A percentile compares a stretch with the other conserved stretches of the same genome.
phyloP scores from a whole-genome alignment of 2,329 filamentous ascomycete genomes.

The Alternaria tenuissima region DNA sequence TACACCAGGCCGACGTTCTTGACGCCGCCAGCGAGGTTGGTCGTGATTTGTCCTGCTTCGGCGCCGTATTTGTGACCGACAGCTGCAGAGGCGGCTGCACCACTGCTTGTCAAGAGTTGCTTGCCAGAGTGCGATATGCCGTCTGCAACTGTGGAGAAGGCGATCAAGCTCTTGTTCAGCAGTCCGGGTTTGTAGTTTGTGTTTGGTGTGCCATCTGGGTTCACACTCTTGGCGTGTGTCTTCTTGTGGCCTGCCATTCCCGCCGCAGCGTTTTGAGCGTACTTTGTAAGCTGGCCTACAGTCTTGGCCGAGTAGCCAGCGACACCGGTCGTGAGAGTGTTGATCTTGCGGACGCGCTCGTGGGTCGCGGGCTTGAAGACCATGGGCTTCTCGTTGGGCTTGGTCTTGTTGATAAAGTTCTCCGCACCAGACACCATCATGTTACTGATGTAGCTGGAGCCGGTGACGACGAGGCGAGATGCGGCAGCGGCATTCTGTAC shows the following conservation, averaged over 20 bases:
- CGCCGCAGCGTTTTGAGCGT: constrained; percentile 91
- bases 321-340: constrained; percentile 81
- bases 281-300: constrained; percentile 80
- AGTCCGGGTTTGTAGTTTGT: constrained; percentile 84
- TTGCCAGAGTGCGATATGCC: constrained; percentile 89
- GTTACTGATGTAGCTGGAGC: constrained; percentile 80
- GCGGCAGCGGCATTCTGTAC: constrained; percentile 88
- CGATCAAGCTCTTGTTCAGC: constrained; percentile 95
- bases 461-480: constrained; percentile 90
- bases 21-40: constrained; percentile 80
- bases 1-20: constrained; percentile 98
- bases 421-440: constrained; percentile 80
- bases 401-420: constrained; percentile 79
- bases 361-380: constrained; percentile 89
- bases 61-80: constrained; percentile 88
- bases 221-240: constrained; percentile 67
- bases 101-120: constrained; percentile 76
- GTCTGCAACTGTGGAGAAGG: constrained; percentile 92
- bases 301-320: constrained; percentile 85
- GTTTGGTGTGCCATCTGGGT: constrained; percentile 72
- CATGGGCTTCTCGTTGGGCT: constrained; percentile 80
- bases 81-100: constrained; percentile 81
- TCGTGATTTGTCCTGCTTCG: constrained; percentile 82
- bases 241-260: constrained; percentile 71
- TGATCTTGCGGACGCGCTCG: constrained; percentile 84